Conservation (phyloP, 2,329 filamentous ascomycete genomes). For the Penicillium italicum region DNA sequence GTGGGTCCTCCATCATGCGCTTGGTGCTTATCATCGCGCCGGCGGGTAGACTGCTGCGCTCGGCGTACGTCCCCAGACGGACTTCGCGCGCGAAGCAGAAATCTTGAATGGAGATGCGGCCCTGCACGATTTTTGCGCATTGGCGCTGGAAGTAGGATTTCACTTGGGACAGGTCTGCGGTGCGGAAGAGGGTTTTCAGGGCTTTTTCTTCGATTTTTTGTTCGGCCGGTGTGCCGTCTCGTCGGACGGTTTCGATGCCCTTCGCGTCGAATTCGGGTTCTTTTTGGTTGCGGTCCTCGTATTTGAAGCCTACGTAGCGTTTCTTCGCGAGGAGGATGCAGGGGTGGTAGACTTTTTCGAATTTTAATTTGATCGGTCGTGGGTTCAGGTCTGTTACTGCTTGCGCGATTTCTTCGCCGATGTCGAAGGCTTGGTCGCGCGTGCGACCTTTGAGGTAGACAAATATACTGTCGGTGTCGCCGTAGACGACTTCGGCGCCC, state of each 20-base stretch:
- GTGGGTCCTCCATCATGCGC: conserved; percentile 79
- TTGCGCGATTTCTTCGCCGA: conserved; percentile 87
- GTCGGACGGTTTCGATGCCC: conserved; percentile 93
- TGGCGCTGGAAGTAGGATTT: conserved; percentile 88
- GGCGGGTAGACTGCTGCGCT: conserved; percentile 75
- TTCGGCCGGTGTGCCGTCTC: conserved; percentile 90
- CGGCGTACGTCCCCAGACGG: conserved; percentile 80
- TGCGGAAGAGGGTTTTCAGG: conserved; percentile 83
- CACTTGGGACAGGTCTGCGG: conserved; percentile 80
- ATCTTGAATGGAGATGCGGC: conserved; percentile 83
- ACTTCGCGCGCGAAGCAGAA: conserved; percentile 96
- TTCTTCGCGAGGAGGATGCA: conserved; percentile 95
- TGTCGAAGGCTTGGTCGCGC: conserved; percentile 81
- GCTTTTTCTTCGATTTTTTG: conserved; percentile 96
- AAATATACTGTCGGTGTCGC: conserved; percentile 94
- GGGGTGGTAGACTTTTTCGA: conserved; percentile 97
- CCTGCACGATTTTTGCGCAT: conserved; percentile 88
- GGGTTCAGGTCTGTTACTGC: conserved; percentile 87
- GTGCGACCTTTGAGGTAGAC: conserved; percentile 84
- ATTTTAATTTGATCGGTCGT: conserved; percentile 88
- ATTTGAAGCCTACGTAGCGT: conserved; percentile 96
- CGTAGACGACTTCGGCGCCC: conserved; percentile 96
- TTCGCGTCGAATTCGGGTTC: conserved; percentile 94
- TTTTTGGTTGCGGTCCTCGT: conserved; percentile 70
- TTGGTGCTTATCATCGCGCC: conserved; percentile 85